Evolutionary conservation across 768 basidiomycete species (phyloP).

Genomic region (Trametes coccinea): DNA sequence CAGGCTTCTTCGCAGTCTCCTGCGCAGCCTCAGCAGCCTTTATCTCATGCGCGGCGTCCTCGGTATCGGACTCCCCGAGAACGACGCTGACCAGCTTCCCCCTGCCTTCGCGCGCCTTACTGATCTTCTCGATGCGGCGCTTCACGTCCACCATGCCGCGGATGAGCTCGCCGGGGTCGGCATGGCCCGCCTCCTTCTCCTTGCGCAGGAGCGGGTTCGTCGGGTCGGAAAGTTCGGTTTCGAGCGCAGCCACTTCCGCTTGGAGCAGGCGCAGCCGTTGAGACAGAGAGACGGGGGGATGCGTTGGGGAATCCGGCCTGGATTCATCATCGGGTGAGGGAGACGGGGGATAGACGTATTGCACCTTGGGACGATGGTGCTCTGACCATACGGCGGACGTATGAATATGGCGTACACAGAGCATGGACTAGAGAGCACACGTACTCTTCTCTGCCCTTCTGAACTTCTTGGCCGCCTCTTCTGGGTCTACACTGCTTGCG

Average conservation of each 20-base stretch:
- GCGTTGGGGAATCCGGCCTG: conserved; percentile 45
- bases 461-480: conserved; percentile 72
- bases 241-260: conserved; percentile 76
- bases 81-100: conserved; percentile 63
- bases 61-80: conserved; percentile 36
- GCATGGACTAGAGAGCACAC: conserved; percentile 2
- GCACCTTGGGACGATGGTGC: conserved; percentile 48
- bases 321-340: conserved; percentile 50
- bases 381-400: conserved; percentile 33
- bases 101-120: conserved; percentile 63
- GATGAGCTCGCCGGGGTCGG: conserved; percentile 75
- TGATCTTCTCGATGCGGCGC: conserved; percentile 65
- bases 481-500: conserved; percentile 54
- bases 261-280: conserved; percentile 60
- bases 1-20: conserved; percentile 21
- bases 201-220: conserved; percentile 66
- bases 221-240: conserved; percentile 79
- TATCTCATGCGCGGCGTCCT: conserved; percentile 5
- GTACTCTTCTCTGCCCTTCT: conserved; percentile 63
- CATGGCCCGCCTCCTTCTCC: conserved; percentile 58
- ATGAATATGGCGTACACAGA: neutral
- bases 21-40: neutral
- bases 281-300: conserved; percentile 34
- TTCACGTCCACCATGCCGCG: conserved; percentile 77
- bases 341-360: conserved; percentile 73